Conservation (phyloP, 148 eudicot species). For the Hydrangea macrophylla region DNA sequence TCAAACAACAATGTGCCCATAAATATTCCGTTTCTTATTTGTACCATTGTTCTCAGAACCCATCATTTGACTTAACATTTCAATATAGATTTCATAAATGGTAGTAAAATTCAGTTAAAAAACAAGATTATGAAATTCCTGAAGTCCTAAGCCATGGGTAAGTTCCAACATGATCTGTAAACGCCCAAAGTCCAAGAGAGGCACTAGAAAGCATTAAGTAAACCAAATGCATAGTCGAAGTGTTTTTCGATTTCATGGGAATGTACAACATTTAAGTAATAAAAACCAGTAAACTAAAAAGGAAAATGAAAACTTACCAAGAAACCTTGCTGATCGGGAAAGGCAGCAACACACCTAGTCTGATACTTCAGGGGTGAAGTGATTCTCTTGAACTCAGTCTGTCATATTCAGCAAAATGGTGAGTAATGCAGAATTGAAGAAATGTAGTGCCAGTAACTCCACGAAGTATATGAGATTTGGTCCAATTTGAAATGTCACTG, state of each 20-base stretch:
- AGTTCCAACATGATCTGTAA: background rate
- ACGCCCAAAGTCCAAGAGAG: background rate
- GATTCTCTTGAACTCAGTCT: slow-evolving; percentile 86
- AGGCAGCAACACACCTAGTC: slow-evolving; percentile 94
- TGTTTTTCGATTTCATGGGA: too few relatives aligned
- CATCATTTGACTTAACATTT: too few relatives aligned
- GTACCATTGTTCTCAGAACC: too few relatives aligned
- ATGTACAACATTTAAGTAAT: background rate
- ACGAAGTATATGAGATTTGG: background rate
- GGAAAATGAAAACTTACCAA: background rate
- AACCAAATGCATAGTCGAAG: background rate
- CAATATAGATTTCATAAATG: too few relatives aligned
- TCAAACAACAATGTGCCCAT: too few relatives aligned
- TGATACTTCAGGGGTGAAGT: slow-evolving; percentile 86
- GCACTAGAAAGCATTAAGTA: background rate
- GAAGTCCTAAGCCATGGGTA: background rate
- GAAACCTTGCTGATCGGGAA: slow-evolving; percentile 96
- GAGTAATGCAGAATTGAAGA: background rate
- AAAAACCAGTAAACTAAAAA: background rate
- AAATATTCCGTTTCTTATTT: too few relatives aligned
- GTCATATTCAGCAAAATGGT: slow-evolving; percentile 11
- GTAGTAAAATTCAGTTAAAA: too few relatives aligned
- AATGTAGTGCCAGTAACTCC: background rate
- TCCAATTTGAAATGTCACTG: background rate
- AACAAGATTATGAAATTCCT: background rate